Conservation (phyloP, 1,284 basidiomycete genomes). For the Melampsora occidentalis region DNA sequence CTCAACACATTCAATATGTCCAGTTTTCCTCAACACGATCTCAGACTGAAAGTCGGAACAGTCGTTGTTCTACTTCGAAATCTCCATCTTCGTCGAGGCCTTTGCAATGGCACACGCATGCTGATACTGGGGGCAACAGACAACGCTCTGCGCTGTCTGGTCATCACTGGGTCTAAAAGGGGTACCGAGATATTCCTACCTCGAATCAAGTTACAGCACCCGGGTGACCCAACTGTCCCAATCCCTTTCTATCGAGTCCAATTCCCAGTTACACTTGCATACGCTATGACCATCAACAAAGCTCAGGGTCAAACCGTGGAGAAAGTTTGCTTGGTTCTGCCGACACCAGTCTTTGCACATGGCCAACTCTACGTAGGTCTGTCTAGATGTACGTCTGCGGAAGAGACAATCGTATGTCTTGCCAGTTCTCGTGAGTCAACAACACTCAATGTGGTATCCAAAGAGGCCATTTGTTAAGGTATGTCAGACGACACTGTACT, state of each 20-base stretch:
- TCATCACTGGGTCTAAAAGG: neutral
- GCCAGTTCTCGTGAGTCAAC: too few relatives aligned
- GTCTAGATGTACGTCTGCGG: too few relatives aligned
- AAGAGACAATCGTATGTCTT: too few relatives aligned
- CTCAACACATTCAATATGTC: neutral
- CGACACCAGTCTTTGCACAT: too few relatives aligned
- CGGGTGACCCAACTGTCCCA: neutral
- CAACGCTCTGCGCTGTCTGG: too few relatives aligned
- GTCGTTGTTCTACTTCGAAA: conserved; percentile 56
- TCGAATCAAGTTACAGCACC: neutral
- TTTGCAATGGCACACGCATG: conserved; percentile 56
- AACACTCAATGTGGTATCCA: too few relatives aligned
- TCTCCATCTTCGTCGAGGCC: conserved; percentile 51
- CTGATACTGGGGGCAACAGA: conserved; percentile 45
- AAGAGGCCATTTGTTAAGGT: too few relatives aligned
- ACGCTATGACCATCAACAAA: conserved; percentile 58
- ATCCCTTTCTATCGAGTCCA: conserved; percentile 51
- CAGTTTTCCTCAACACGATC: neutral
- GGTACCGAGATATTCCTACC: neutral
- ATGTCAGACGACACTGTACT: too few relatives aligned
- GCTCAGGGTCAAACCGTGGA: conserved; percentile 57
- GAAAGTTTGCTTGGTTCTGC: conserved; percentile 52
- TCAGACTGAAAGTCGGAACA: conserved; percentile 45
- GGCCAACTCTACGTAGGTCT: conserved; percentile 51
- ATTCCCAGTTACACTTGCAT: conserved; percentile 56